Base-by-base conservation (phyloP, 495 filamentous ascomycete genomes). In the Penicillium robsamsonii region DNA sequence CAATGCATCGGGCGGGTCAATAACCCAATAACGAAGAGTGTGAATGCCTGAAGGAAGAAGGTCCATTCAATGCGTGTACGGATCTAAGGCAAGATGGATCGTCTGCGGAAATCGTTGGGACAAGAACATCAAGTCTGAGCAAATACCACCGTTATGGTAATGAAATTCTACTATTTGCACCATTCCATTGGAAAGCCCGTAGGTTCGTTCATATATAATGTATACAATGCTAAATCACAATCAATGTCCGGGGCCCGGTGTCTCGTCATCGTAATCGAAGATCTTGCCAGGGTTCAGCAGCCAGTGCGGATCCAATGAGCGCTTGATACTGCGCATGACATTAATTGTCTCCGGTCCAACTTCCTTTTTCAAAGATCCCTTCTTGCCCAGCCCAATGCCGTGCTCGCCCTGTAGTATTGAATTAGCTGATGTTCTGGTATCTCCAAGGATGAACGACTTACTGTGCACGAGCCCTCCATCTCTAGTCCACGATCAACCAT, bases 211-310 rank as follows among this genome's bases (percentile, higher is more conserved):
- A n/a, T 24, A 0, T 37, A 24, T 33, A 25, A 1, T 22, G 17
- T 31, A 8, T 29, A 31, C 11, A 20, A 31, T 30, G 29, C 7
- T 41, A 42, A 43, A 31, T 43, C 18, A 41, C 15, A 30, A 29
- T 46, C 31, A 54, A 46, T 54, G 52, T 15, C 52, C 52, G 7
- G 52, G 52, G 0, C 52, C 52, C 22, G 42, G 30, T 11, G 22
- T 25, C 12, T 54, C 51, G 3, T 35, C 52, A 11, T 45, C 42
- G 22, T 54, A 33, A 35, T 94, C 90, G 64, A 94, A 89, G 41
- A 96, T 92, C 73, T 96, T 95, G 5, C 90, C 91, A 3, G 91
- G 91, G 59, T 96, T 96, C 83, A 96, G 81, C 43, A 96, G 83
- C 90, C 92, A 95, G 42, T 86, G 67, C 1, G 92, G 92, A 77